Evolutionary conservation across 2,329 filamentous ascomycete species (phyloP), one percentile per base, ranked within the genome.

Genomic region (Neodidymelliopsis sp.): DNA sequence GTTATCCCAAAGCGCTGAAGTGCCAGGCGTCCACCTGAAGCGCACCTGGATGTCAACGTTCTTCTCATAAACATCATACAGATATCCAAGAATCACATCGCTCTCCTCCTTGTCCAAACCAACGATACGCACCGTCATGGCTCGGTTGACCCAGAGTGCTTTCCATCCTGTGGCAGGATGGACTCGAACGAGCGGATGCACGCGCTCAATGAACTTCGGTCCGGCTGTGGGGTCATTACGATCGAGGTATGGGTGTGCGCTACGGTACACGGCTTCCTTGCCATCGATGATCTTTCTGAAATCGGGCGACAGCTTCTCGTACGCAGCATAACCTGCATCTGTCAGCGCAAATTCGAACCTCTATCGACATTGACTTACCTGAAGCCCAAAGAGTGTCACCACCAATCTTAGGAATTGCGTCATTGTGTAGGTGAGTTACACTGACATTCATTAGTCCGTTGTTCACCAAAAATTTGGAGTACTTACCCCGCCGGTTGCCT

Each of bases 141-240:
- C 77, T 3, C 86, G 80, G 66, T 90, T 90, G 0, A 90, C 87
- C 77, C 81, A 90, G 0, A 90, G 77, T 0, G 85, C 79, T 69
- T 89, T 90, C 87, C 87, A 90, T 0, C 87, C 87, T 0, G 87
- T 90, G 0, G 84, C 86, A 0, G 87, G 87, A 63, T 90, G 87
- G 0, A 87, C 83, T 3, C 87, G 79, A 2, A 90, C 87, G 8
- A 90, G 68, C 0, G 87, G 86, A 65, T 90, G 87, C 8, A 80
- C 75, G 6, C 87, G 80, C 70, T 89, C 86, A n/a, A 90, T 73
- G 59, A 79, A 79, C 70, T 85, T 83, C 0, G 86, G 87, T 0
- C 87, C 87, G 0, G 79, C 77, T 10, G 78, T 78, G 0, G 84
- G 83, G 42, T 86, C 67, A 4, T 84, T 75, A 6, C 85, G 83